phyloP scores from a whole-genome alignment of 768 basidiomycete genomes.

The Tephrocybe sp. region DNA sequence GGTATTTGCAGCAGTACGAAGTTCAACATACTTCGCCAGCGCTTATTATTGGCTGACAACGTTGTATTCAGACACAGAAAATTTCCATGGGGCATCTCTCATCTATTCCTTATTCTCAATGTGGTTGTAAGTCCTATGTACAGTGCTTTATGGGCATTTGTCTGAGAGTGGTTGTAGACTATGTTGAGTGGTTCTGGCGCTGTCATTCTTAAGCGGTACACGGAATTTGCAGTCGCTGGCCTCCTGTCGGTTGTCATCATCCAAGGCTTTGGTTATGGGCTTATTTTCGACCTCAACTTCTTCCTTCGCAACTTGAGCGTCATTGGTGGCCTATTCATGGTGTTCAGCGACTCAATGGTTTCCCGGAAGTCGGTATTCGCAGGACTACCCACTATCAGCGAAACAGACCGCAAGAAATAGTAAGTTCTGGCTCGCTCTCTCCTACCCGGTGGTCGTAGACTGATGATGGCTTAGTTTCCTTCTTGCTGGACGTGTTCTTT shows the following conservation, averaged over 20 bases:
- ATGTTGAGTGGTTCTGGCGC: conserved; percentile 87
- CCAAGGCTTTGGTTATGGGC: conserved; percentile 97
- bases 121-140: conserved; percentile 67
- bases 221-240: conserved; percentile 88
- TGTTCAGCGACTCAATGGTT: conserved; percentile 94
- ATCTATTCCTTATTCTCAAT: conserved; percentile 89
- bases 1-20: conserved; percentile 94
- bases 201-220: conserved; percentile 83
- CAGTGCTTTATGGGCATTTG: background rate
- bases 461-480: conserved; percentile 69
- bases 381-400: conserved; percentile 85
- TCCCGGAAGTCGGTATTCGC: conserved; percentile 87
- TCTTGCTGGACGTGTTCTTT: conserved; percentile 91
- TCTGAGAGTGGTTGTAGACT: conserved; percentile 48
- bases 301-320: conserved; percentile 99
- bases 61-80: conserved; percentile 71
- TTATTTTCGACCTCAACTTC: conserved; percentile 99
- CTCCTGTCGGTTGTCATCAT: conserved; percentile 89
- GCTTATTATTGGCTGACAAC: conserved; percentile 10
- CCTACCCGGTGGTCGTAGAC: background rate
- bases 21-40: background rate
- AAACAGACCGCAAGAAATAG: conserved; percentile 99
- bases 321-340: conserved; percentile 98
- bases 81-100: conserved; percentile 95
- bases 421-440: conserved; percentile 34